Evolutionary conservation across 345 rosid species (phyloP).

Genomic region (Brassica nigra): DNA sequence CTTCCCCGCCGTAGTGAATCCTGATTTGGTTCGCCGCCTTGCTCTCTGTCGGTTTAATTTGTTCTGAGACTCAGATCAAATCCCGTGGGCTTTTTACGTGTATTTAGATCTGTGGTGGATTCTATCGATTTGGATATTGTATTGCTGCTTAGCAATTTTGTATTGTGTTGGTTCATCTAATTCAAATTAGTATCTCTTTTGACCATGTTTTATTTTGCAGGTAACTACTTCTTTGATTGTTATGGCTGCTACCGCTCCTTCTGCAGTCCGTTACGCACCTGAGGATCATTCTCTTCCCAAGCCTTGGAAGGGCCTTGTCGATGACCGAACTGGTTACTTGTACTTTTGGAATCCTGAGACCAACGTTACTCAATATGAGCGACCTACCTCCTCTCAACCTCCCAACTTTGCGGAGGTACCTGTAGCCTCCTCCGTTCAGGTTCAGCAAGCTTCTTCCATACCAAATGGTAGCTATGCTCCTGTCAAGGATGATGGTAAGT

Average conservation of each 20-base stretch:
- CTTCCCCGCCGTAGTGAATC: neutral
- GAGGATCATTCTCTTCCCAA: conserved; percentile 92
- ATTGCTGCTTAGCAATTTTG: too few relatives aligned
- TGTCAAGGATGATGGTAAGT: conserved; percentile 54
- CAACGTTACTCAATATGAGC: conserved; percentile 91
- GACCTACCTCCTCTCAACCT: conserved; percentile 48
- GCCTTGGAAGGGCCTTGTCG: conserved; percentile 97
- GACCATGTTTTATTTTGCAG: neutral
- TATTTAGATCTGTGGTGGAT: neutral
- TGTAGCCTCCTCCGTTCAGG: conserved; percentile 66
- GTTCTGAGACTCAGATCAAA: neutral
- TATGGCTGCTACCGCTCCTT: conserved; percentile 69
- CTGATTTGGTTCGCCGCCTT: neutral
- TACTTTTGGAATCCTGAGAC: conserved; percentile 98
- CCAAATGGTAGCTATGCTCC: conserved; percentile 46
- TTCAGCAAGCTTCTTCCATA: conserved; percentile 50
- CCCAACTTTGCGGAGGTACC: conserved; percentile 47
- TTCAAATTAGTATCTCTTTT: neutral
- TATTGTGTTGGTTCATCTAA: neutral
- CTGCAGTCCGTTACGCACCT: conserved; percentile 73
- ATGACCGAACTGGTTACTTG: conserved; percentile 85
- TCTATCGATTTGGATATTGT: neutral
- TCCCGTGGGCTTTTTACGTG: neutral
- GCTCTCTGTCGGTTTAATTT: neutral
- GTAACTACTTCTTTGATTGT: neutral